Evolutionary conservation across 2,329 filamentous ascomycete genomes (phyloP).

Genomic region (Lachnellula suecica): DNA sequence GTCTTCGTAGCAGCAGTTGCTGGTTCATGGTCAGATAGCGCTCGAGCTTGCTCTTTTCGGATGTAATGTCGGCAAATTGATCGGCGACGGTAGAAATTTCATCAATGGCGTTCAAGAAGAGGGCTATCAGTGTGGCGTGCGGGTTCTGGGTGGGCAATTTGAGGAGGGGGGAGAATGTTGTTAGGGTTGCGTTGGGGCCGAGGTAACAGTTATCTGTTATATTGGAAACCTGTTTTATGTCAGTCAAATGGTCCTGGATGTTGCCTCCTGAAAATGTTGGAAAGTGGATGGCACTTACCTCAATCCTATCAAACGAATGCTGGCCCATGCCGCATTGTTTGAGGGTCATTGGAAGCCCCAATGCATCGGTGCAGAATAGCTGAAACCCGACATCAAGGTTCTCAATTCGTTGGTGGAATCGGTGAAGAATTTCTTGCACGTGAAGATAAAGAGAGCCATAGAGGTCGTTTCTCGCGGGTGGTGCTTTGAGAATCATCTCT

Average conservation of each 20-base stretch:
- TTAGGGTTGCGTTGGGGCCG: conserved; percentile 28
- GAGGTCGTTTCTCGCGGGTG: conserved; percentile 35
- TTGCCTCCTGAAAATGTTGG: background rate
- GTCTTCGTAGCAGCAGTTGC: background rate
- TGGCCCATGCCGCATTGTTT: conserved; percentile 20
- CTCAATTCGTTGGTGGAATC: conserved; percentile 31
- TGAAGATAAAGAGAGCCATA: conserved; percentile 39
- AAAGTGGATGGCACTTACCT: conserved; percentile 29
- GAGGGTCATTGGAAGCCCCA: background rate
- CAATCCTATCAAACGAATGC: conserved; percentile 36
- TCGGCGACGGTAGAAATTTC: conserved; percentile 14
- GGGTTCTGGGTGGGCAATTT: conserved; percentile 33
- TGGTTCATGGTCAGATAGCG: background rate
- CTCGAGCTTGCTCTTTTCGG: background rate
- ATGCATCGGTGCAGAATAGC: conserved; percentile 28
- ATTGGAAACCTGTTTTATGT: conserved; percentile 35
- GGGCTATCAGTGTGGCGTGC: conserved; percentile 40
- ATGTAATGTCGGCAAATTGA: background rate
- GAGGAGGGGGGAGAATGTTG: conserved; percentile 34
- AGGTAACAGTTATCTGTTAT: conserved; percentile 36
- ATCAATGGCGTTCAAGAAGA: conserved; percentile 39
- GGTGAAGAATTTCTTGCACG: conserved; percentile 28
- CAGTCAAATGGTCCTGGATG: background rate
- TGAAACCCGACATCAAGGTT: conserved; percentile 24
- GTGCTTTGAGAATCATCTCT: conserved; percentile 28